Evolutionary conservation across 2,329 filamentous ascomycete species (phyloP), one percentile per base, ranked within the genome.

Genomic region (Aspergillus amoenus): DNA sequence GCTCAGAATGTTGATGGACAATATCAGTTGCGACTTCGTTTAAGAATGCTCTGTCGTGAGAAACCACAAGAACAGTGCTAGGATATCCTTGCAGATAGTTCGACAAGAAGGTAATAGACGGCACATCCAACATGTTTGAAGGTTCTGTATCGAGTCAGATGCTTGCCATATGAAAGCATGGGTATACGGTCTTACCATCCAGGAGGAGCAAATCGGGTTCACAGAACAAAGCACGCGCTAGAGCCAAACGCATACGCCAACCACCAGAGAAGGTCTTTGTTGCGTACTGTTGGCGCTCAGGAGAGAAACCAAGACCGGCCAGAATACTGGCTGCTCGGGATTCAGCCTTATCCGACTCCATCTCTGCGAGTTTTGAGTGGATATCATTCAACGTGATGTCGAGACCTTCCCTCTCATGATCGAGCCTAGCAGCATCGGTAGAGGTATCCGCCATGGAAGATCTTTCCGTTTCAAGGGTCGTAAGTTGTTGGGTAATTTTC

Each of bases 41-140:
- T 68, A 99, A 83, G 84, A 99, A 99, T 1, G 94, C 93, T 83
- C 94, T 87, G 85, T 99, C 94, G 89, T 99, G 94, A 75, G 91
- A 96, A 63, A 99, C 94, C 53, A 99, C 93, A 13, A 99, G 82
- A 27, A 99, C 87, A 2, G 94, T 97, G 76, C 91, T 96, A 40
- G 93, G 93, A 72, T 99, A 99, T 48, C 81, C 82, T 75, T 97
- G 93, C 8, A 99, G 88, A 72, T 99, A 99, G 70, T 93, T 93
- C 47, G 93, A 90, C 73, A 99, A 84, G 85, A 97, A 99, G 56
- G 94, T 95, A 71, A 99, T 97, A 22, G 94, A 97, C n/a, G 94
- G 94, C 57, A 99, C 94, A 78, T 97, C 94, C 91, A 99, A 92
- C 93, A 97, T 97, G 87, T 97, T 97, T 55, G 93, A 97, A 79